Percentiles rank a stretch among this genome's conserved stretches.
Conservation (phyloP, 306 rosid genomes). For the Lathyrus oleraceus region DNA sequence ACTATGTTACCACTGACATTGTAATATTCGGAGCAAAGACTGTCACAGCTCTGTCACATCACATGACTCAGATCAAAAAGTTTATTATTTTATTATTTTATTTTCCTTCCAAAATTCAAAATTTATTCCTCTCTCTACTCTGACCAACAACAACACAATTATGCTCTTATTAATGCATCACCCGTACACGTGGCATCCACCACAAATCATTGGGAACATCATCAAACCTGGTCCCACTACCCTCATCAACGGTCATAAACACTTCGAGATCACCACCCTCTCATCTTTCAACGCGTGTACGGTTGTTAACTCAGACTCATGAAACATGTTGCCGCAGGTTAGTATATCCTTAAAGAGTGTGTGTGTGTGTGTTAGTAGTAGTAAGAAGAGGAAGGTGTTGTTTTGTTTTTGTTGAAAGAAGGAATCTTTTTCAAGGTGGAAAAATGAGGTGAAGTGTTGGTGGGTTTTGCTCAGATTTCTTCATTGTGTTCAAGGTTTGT, state of each 20-base stretch:
- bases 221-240: conserved; percentile 44
- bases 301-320: background rate
- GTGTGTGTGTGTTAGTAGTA: conserved; percentile 1
- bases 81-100: conserved; percentile 26
- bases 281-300: conserved; percentile 13
- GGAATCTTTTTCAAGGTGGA: conserved; percentile 46
- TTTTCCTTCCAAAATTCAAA: conserved; percentile 31
- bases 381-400: conserved; percentile 36
- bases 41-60: conserved; percentile 52
- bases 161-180: conserved; percentile 50
- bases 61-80: conserved; percentile 48
- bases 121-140: conserved; percentile 38
- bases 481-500: conserved; percentile 48
- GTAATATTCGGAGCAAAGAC: conserved; percentile 49
- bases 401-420: conserved; percentile 31
- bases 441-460: conserved; percentile 39
- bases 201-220: conserved; percentile 60
- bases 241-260: background rate
- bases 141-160: conserved; percentile 46
- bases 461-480: conserved; percentile 55
- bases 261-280: background rate
- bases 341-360: conserved; percentile 20
- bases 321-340: background rate
- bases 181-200: conserved; percentile 56
- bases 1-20: conserved; percentile 43